Evolutionary conservation across 441 rosid species (phyloP), one percentile per base, ranked within the genome.

Genomic region (Metrosideros polymorpha): DNA sequence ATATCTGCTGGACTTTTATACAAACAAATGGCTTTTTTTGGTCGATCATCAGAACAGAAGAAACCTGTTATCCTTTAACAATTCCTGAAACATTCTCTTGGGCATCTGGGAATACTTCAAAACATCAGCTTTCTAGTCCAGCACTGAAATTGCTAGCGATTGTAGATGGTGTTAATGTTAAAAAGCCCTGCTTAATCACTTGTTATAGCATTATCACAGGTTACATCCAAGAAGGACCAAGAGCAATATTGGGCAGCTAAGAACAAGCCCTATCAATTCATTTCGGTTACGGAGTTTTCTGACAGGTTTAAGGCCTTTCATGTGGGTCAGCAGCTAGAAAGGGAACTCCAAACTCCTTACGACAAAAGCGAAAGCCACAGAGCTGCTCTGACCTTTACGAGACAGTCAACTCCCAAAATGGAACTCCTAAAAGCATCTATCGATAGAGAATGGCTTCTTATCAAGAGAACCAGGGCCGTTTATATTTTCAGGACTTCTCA

Each of bases 201-300:
- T 25, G 47, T 82, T 47, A 51, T 61, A 42, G 35, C 32, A 47
- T n/a, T 84, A 39, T 66, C 83, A 66, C 91, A 97, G 99, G 98
- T 97, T 88, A 94, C 98, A 14, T 98, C 98, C 13, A 93, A 87
- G 90, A 98, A 98, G 87, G 99, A 98, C 89, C 99, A 98, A 88
- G 95, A 94, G 76, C 99, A 95, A 57, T 98, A 95, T 43, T 95
- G 98, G 98, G 91, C 89, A 27, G 94, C 94, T 56, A 91, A 85
- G 85, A 90, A 14, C 84, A 93, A 57, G 75, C 95, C 96, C 2
- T 95, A 95, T 90, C 86, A 91, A 84, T 94, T 90, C 89, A 84
- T 95, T 24, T 55, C 98, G 71, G 98, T 94, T 4, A n/a, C 90
- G 0, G 99, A 98, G 54, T 95, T 98, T 86, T 94, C 95, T 6